These are phyloP conservation scores for Lavandula angustifolia DNA, from an alignment of 257 asterid species.

Conservation along the genomic window DNA sequence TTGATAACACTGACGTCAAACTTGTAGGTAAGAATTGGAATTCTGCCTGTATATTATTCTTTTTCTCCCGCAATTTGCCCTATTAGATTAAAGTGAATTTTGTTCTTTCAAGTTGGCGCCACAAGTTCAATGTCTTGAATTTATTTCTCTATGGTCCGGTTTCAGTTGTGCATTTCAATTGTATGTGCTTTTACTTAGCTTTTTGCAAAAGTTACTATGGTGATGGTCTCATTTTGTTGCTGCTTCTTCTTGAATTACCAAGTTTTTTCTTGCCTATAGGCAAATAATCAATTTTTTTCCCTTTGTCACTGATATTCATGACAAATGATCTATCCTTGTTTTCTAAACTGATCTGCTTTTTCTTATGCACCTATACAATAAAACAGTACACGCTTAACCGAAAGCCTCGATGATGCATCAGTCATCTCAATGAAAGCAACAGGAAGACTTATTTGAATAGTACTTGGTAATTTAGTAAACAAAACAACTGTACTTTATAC, in stretches of 20 bases:
- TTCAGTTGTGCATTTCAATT: background rate
- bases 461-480: background rate
- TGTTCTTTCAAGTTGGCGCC: constrained; percentile 5
- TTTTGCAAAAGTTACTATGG: too few relatives aligned
- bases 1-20: constrained; percentile 90
- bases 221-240: too few relatives aligned
- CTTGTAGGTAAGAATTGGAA: constrained; percentile 68
- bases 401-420: background rate
- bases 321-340: too few relatives aligned
- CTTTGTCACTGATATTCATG: too few relatives aligned
- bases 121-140: background rate
- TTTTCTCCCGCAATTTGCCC: constrained; percentile 4
- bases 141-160: background rate
- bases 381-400: too few relatives aligned
- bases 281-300: too few relatives aligned
- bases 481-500: background rate
- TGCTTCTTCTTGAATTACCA: too few relatives aligned
- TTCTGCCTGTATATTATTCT: background rate
- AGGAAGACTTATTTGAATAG: background rate
- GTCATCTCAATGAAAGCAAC: background rate
- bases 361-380: too few relatives aligned
- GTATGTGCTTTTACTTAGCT: too few relatives aligned
- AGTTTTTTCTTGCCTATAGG: too few relatives aligned
- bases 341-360: too few relatives aligned
- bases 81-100: constrained; percentile 5